A percentile compares a stretch with the other conserved stretches of the same genome.
phyloP scores from a whole-genome alignment of 768 basidiomycete species.

The Gymnopilus junonius region DNA sequence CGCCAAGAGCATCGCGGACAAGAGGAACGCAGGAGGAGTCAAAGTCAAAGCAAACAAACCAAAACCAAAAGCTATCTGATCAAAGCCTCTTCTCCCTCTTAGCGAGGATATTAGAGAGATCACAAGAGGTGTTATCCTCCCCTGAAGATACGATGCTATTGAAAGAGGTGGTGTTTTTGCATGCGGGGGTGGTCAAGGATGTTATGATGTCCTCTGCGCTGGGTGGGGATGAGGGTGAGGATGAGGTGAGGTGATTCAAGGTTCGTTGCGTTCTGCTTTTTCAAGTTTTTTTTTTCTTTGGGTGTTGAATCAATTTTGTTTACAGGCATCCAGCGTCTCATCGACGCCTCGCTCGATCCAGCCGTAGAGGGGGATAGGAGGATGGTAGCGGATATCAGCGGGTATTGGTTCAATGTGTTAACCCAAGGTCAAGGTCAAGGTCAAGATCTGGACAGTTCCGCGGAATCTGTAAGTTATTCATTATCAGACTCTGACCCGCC shows the following conservation, averaged over 20 bases:
- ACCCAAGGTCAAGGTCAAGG: conserved; percentile 4
- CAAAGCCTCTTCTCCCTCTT: conserved; percentile 42
- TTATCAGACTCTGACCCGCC: too few relatives aligned
- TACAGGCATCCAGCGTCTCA: conserved; percentile 47
- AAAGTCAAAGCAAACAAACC: too few relatives aligned
- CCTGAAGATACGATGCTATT: conserved; percentile 35
- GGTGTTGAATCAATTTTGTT: neutral
- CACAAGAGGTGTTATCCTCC: conserved; percentile 29
- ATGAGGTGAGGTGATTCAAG: too few relatives aligned
- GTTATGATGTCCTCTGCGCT: conserved; percentile 36
- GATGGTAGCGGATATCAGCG: conserved; percentile 43
- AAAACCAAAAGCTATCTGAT: conserved; percentile 20
- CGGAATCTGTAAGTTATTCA: conserved; percentile 6
- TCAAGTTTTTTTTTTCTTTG: neutral
- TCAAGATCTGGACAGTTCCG: neutral
- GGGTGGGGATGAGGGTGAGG: conserved; percentile 34
- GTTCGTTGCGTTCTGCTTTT: too few relatives aligned
- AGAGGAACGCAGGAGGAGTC: neutral
- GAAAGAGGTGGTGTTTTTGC: conserved; percentile 45
- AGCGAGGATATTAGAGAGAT: conserved; percentile 36
- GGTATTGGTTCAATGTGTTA: conserved; percentile 46
- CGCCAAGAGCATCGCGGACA: neutral
- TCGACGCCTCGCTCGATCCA: conserved; percentile 43
- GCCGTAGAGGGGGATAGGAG: conserved; percentile 38
- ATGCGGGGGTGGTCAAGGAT: conserved; percentile 32